phyloP scores from a whole-genome alignment of 176 grass and related monocot species.

The Thalia dealbata region DNA sequence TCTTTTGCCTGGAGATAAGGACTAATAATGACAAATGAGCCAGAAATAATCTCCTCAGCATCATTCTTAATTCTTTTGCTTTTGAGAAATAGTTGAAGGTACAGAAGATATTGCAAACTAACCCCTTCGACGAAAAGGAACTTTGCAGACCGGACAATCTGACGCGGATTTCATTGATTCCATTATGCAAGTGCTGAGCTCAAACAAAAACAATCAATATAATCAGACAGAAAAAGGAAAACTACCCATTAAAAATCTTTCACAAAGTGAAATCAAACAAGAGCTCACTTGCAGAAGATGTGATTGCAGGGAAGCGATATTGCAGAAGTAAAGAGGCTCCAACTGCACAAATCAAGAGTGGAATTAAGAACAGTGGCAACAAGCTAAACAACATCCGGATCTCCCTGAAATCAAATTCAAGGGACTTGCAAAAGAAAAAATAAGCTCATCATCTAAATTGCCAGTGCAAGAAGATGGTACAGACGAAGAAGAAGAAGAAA shows the following conservation, averaged over 20 bases:
- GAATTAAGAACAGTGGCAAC: background rate
- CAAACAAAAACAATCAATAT: background rate
- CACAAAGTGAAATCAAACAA: background rate
- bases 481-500: background rate
- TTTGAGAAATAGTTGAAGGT: too few relatives aligned
- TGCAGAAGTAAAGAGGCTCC: slow-evolving; percentile 55
- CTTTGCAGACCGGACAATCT: slow-evolving; percentile 73
- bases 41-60: too few relatives aligned
- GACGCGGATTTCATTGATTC: slow-evolving; percentile 70
- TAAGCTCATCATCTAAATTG: slow-evolving; percentile 1
- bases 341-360: slow-evolving; percentile 28
- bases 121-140: slow-evolving; percentile 77
- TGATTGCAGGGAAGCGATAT: slow-evolving; percentile 72
- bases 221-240: background rate
- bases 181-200: slow-evolving; percentile 46
- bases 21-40: too few relatives aligned
- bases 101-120: background rate
- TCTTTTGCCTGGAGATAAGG: too few relatives aligned
- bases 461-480: background rate
- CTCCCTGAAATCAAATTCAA: background rate
- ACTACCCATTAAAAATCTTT: too few relatives aligned
- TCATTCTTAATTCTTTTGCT: background rate
- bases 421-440: background rate
- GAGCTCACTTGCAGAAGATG: slow-evolving; percentile 74
- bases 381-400: background rate